phyloP scores from a whole-genome alignment of 257 asterid species.

The Thymus mandschuricus region DNA sequence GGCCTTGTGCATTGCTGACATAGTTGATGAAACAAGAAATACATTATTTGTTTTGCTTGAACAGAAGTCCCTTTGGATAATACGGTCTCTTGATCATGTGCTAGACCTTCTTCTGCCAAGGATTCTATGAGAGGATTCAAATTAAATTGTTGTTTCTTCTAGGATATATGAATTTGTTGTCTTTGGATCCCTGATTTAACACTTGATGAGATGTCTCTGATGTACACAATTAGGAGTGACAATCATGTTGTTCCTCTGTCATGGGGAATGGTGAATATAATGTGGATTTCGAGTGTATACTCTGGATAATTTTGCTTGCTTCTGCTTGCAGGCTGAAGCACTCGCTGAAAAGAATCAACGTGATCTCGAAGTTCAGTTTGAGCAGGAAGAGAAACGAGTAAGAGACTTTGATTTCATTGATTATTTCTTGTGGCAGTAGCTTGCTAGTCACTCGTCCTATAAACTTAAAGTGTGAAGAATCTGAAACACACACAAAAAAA shows the following conservation, averaged over 20 bases:
- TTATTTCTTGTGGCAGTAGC: constrained; percentile 8
- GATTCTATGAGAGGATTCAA: background rate
- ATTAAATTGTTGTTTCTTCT: background rate
- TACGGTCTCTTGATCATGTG: background rate
- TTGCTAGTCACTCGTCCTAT: background rate
- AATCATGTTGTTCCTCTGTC: constrained; percentile 11
- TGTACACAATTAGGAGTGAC: constrained; percentile 22
- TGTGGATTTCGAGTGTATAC: constrained; percentile 9
- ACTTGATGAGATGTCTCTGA: constrained; percentile 6
- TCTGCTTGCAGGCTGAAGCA: constrained; percentile 74
- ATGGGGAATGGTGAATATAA: background rate
- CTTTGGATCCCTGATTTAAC: constrained; percentile 10
- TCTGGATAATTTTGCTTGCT: background rate
- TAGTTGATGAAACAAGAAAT: constrained; percentile 8
- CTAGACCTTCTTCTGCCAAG: constrained; percentile 3
- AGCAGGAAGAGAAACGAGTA: constrained; percentile 89
- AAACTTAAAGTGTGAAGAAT: background rate
- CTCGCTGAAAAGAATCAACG: constrained; percentile 89
- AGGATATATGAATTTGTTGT: constrained; percentile 3
- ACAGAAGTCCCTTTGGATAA: constrained; percentile 2
- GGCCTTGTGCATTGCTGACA: constrained; percentile 8
- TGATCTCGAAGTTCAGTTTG: constrained; percentile 73
- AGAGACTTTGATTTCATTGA: constrained; percentile 36
- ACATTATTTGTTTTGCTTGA: constrained; percentile 10
- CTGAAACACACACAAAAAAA: background rate